A percentile compares a stretch with the other conserved stretches of the same genome.
Conservation (phyloP, 139 green algal species). For the Chlorella sp. region DNA sequence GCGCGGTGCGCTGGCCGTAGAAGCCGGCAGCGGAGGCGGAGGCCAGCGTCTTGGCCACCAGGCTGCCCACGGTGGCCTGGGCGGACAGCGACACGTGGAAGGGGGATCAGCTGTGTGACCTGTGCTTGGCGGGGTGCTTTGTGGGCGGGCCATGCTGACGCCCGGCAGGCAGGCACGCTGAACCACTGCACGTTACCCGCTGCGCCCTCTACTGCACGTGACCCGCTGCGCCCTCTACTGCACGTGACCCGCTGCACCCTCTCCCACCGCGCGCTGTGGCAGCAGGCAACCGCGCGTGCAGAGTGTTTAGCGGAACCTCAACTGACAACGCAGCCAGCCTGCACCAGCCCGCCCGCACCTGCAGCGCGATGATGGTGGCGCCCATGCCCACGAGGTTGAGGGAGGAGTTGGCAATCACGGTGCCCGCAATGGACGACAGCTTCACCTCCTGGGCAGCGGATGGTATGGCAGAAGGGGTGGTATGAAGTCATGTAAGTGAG, state of each 20-base stretch:
- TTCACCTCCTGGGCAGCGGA: slow-evolving; percentile 48
- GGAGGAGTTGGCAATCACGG: slow-evolving; percentile 69
- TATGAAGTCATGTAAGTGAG: background rate
- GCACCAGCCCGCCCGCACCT: slow-evolving; percentile 49
- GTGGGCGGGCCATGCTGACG: background rate
- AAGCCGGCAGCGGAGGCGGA: slow-evolving; percentile 63
- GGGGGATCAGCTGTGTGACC: no score
- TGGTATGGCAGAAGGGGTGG: background rate
- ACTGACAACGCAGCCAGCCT: no score
- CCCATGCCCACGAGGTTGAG: slow-evolving; percentile 89
- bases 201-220: no score
- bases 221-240: no score
- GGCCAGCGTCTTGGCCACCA: slow-evolving; percentile 92
- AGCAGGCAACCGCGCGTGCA: no score
- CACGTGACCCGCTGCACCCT: no score
- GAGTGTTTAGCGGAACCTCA: no score
- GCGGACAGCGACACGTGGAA: background rate
- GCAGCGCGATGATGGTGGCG: slow-evolving; percentile 81
- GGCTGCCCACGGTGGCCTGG: slow-evolving; percentile 72
- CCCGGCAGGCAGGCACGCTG: no score
- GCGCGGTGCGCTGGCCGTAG: slow-evolving; percentile 17
- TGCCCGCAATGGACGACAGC: slow-evolving; percentile 50
- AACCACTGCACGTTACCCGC: no score
- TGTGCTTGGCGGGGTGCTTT: background rate
- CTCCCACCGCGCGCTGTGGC: no score